phyloP scores from a whole-genome alignment of 2,329 filamentous ascomycete genomes.

The Arachnopeziza araneosa region DNA sequence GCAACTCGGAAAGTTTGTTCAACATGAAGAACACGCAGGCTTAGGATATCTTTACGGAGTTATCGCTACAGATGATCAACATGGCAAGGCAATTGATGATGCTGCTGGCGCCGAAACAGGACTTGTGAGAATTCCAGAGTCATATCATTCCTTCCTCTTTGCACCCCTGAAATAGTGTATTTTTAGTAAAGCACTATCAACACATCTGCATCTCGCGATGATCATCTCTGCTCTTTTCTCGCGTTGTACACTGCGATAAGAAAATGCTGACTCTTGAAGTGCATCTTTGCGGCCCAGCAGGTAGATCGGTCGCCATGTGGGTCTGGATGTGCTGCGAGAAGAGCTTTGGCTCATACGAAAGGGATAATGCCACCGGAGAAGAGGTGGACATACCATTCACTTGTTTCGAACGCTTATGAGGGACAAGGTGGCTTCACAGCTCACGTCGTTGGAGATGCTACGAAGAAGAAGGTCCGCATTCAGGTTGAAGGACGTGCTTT shows the following conservation, averaged over 20 bases:
- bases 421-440: not conserved
- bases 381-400: constrained; percentile 3
- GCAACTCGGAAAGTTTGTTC: not conserved
- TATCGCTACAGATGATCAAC: not conserved
- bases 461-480: not conserved
- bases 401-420: constrained; percentile 1
- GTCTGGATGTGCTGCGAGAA: not conserved
- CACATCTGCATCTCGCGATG: no score
- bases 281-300: constrained; percentile 3
- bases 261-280: not conserved
- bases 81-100: not conserved
- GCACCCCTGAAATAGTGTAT: no score
- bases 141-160: no score
- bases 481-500: not conserved
- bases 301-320: constrained; percentile 1
- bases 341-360: constrained; percentile 1
- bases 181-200: no score
- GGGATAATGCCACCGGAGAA: not conserved
- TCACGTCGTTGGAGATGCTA: not conserved
- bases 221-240: no score
- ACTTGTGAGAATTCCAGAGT: not conserved
- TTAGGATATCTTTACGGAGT: constrained; percentile 1
- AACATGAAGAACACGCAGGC: not conserved
- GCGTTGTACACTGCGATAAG: no score
- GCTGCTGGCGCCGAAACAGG: constrained; percentile 1